Evolutionary conservation across 257 asterid species (phyloP), one percentile per base, ranked within the genome.

Genomic region (Gentiana straminea): DNA sequence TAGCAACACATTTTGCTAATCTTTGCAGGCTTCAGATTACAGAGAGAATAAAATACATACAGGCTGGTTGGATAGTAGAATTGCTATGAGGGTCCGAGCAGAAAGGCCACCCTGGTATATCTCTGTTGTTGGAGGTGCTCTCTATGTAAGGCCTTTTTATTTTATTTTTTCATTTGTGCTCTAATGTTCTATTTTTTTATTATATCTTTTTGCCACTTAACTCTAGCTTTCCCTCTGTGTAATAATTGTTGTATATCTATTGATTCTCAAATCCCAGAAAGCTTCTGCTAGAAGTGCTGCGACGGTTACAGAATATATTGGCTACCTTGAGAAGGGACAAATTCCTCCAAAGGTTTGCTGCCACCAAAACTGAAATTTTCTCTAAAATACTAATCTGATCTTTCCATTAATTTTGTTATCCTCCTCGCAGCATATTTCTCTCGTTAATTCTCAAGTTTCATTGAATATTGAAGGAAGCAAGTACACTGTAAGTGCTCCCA

Each of bases 81-180:
- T 92, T 64, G 99, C 99, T 0, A 92, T 92, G 99, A 81, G 99
- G 81, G 99, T 92, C 73, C 80, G 97, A 81, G 99, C 99, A 48
- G 99, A 92, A 80, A 75, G 99, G 63, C 99, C 99, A 61, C 94
- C 95, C 63, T 92, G 99, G 99, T 92, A 92, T 78, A 89, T 88
- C 60, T 92, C 99, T 5, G 99, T 92, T 45, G 97, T 88, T 52
- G 99, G 97, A 61, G 99, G 99, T 55, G 95, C 97, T 64, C 97
- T 92, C 73, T 88, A 88, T 76, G 99, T 92, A 74, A 73, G 97
- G 72, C 33, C 62, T 61, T 48, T 33, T 32, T 34, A 12, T 57
- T 10, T 48, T 24, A 24, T 24, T 12, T n/a, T 34, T 49, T 60
- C 12, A 35, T 60, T 54, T 34, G 64, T 60, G 46, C 10, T 41